These are phyloP conservation scores for Diaporthe citriasiana DNA, from an alignment of 2,329 filamentous ascomycete genomes.

Conservation along the genomic window DNA sequence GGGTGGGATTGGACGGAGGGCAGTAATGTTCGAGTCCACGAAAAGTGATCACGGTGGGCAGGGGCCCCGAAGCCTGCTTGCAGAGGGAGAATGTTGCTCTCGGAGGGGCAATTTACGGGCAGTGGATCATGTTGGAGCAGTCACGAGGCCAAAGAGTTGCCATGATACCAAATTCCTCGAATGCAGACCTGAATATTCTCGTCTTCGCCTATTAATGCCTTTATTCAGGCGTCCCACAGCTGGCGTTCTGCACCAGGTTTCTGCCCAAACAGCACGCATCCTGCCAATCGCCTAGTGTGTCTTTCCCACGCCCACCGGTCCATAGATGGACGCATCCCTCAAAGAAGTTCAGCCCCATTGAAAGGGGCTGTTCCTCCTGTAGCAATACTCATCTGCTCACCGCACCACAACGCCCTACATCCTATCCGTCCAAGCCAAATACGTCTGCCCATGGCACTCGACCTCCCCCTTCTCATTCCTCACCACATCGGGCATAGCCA, in stretches of 20 bases:
- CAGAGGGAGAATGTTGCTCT: not conserved
- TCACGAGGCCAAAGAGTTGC: not conserved
- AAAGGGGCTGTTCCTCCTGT: not conserved
- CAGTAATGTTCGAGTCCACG: not conserved
- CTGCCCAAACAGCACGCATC: not conserved
- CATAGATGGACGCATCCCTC: too few species aligned
- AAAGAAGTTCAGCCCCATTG: too few species aligned
- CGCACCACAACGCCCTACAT: conserved; percentile 49
- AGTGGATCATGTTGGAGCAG: not conserved
- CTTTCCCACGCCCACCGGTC: not conserved
- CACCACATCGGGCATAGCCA: conserved; percentile 67
- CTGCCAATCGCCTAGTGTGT: not conserved
- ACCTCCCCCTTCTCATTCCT: conserved; percentile 74
- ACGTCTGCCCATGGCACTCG: conserved; percentile 74
- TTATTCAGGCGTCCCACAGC: not conserved
- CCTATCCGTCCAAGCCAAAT: conserved; percentile 72
- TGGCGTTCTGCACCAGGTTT: not conserved
- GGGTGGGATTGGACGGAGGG: not conserved
- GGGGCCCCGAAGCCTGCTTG: not conserved
- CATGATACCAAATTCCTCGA: not conserved
- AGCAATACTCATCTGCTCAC: not conserved
- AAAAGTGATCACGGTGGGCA: not conserved
- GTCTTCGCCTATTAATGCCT: not conserved
- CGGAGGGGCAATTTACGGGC: too few species aligned
- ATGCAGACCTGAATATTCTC: not conserved